phyloP scores from a whole-genome alignment of 805 yeast species.

The Myxozyma vanderwaltii region DNA sequence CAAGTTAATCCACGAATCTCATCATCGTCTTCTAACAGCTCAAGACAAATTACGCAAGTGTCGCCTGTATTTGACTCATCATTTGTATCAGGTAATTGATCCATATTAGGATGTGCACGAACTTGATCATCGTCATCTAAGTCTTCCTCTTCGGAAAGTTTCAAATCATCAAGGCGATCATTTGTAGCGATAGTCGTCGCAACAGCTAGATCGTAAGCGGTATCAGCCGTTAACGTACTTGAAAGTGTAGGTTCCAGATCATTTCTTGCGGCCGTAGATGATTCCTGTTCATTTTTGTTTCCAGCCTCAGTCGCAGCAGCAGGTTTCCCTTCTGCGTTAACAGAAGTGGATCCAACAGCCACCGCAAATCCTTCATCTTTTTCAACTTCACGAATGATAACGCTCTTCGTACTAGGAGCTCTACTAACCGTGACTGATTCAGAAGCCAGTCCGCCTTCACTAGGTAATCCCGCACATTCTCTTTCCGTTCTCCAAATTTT shows the following conservation, averaged over 20 bases:
- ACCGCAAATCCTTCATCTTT: neutral
- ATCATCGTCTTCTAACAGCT: slow-evolving; percentile 61
- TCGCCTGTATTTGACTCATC: slow-evolving; percentile 57
- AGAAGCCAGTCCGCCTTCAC: slow-evolving; percentile 27
- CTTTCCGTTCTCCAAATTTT: slow-evolving; percentile 39
- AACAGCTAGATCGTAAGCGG: neutral
- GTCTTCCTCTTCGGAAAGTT: slow-evolving; percentile 23
- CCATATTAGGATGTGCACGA: slow-evolving; percentile 19
- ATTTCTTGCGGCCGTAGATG: neutral
- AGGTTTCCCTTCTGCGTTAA: neutral
- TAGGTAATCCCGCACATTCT: slow-evolving; percentile 30
- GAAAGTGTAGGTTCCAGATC: neutral
- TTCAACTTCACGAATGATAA: neutral
- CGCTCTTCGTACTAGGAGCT: slow-evolving; percentile 8
- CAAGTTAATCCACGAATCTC: slow-evolving; percentile 72
- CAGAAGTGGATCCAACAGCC: neutral
- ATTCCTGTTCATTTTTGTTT: neutral
- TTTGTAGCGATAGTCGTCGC: neutral
- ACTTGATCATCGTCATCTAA: slow-evolving; percentile 32
- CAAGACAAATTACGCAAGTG: slow-evolving; percentile 77
- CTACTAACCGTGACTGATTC: slow-evolving; percentile 5
- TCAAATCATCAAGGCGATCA: neutral
- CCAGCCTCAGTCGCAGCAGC: neutral
- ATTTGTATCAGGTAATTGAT: slow-evolving; percentile 17
- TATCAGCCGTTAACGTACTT: neutral